Base-by-base conservation (phyloP, 176 grass and related monocot genomes). In the Puya raimondii region DNA sequence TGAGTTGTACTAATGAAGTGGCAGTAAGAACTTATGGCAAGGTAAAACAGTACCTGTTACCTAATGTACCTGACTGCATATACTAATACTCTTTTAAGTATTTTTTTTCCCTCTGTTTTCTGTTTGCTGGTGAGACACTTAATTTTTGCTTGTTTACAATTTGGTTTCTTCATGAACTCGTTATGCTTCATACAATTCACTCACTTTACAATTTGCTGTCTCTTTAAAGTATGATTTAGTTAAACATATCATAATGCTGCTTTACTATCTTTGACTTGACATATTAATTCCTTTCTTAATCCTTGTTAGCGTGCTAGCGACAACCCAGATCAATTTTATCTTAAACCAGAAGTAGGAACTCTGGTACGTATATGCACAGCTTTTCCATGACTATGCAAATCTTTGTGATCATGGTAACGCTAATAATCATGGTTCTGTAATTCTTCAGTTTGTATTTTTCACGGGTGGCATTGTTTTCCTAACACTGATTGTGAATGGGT, bases 401-500 rank as follows among this genome's bases (percentile, higher is more conserved):
- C 48, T 78, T n/a, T 72, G 11, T 54, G 15, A 58, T 49, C 17
- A 65, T 48, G 17, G 25, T 67, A 8, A 51, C 77, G 53, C 65
- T 33, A 70, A 51, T 65, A 57, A 72, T 67, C 11, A 79, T 87
- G 51, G 80, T 73, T 76, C 49, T 63, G 23, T 51, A 49, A 13
- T 73, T 72, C 70, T 89, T 64, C 77, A 96, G 93, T 96, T 96
- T 89, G 79, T 96, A 64, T 96, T 96, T 80, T 96, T 96, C 64
- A 96, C 92, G 73, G 92, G 92, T 79, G 92, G 92, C 49, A 86
- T 89, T 2, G 88, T 91, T 10, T 92, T 96, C 78, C 74, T 96
- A 9, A 92, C 93, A 81, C 68, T 96, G 68, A 87, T 92, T 74
- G 47, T 96, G 27, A 96, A 96, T 76, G 93, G 93, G 68, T 96